These are phyloP conservation scores for Nicotiana undulata DNA, from an alignment of 257 asterid genomes.

Conservation along the genomic window DNA sequence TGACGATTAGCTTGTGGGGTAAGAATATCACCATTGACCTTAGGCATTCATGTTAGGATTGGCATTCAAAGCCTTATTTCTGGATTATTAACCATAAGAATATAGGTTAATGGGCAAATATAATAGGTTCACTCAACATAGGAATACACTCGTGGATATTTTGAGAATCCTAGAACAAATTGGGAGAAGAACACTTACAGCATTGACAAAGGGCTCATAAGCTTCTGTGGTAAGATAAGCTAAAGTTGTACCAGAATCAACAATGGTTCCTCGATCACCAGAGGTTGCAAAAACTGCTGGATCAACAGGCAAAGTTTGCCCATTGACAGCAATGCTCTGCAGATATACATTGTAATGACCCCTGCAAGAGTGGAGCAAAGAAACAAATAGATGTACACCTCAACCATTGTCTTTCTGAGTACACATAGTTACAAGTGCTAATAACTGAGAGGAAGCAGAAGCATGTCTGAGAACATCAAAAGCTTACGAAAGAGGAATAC, in stretches of 20 bases:
- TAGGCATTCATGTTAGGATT: not conserved
- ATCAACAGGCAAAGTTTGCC: conserved; percentile 63
- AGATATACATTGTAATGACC: conserved; percentile 73
- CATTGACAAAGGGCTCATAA: conserved; percentile 63
- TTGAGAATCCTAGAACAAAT: not conserved
- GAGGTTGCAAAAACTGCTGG: conserved; percentile 60
- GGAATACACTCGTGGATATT: not conserved
- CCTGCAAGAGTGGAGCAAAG: conserved; percentile 36
- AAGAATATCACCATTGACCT: not conserved
- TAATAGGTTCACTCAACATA: not conserved
- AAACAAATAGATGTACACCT: no score
- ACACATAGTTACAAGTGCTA: no score
- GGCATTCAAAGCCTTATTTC: no score
- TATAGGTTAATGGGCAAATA: not conserved
- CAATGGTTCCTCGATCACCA: conserved; percentile 54
- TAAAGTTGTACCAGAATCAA: conserved; percentile 88
- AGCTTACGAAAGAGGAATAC: not conserved
- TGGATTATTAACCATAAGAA: not conserved
- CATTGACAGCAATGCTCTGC: conserved; percentile 67
- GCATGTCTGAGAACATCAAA: not conserved
- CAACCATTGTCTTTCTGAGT: no score
- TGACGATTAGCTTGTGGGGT: not conserved
- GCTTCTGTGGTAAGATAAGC: conserved; percentile 80
- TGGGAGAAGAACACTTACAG: conserved; percentile 39
- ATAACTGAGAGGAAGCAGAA: not conserved